Evolutionary conservation across 495 filamentous ascomycete genomes (phyloP), one percentile per base, ranked within the genome.

Genomic region (Trichoderma asperelloides): DNA sequence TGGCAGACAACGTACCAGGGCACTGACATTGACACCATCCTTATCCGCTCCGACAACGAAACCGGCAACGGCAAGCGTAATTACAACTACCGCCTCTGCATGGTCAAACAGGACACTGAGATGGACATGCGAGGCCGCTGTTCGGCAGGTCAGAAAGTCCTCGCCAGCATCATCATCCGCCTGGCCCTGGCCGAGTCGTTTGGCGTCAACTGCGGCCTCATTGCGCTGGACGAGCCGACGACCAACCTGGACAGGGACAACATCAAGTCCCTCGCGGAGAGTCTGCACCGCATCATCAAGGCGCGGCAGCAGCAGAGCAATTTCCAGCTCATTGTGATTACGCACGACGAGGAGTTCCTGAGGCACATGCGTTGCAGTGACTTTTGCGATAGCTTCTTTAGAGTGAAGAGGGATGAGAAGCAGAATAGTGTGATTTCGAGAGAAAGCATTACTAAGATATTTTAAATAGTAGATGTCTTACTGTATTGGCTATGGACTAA

Each of bases 91-190:
- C 90, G 96, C 66, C 95, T 98, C 0, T 92, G 90, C 79, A 99
- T 99, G 96, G 88, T 97, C 70, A 99, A 99, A 80, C 88, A 92
- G 73, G 91, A 93, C 71, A 88, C 89, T 3, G 95, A 99, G 77
- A 97, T 99, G 94, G 95, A 99, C 79, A 99, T 99, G 95, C 91
- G 95, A 68, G 95, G 95, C 12, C 89, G 95, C 40, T 99, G 95
- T 82, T 94, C 90, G 74, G 95, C 95, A 15, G 95, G 95, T 3
- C 95, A 99, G 76, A 96, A 94, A 73, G 94, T 99, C 30, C 85
- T 99, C 27, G 95, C 95, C 15, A 90, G 89, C 79, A 99, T 99
- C 80, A 96, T 99, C 78, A 98, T 99, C 75, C 93, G 95, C 5
- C 84, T 99, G 40, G 96, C 95, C 21, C 84, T 99, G 55, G 95